These are phyloP conservation scores for Neurospora sp. DNA, from an alignment of 495 filamentous ascomycete genomes.

Conservation along the genomic window DNA sequence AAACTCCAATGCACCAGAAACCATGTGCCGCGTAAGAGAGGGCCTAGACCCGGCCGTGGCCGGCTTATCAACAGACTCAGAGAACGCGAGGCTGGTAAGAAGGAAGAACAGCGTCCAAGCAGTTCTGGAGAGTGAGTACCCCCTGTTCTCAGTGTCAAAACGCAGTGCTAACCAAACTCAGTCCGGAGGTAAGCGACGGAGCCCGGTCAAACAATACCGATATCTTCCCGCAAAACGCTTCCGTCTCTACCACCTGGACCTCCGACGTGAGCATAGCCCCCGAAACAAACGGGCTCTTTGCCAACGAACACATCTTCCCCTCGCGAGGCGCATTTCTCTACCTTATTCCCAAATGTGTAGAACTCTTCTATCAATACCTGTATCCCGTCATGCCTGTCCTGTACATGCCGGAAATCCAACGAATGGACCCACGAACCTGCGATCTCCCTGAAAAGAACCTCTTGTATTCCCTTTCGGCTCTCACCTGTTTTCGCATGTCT, in stretches of 20 bases:
- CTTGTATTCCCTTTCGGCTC: slow-evolving; percentile 25
- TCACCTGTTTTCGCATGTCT: slow-evolving; percentile 28
- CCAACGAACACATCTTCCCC: slow-evolving; percentile 18
- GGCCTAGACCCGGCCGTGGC: slow-evolving; percentile 25
- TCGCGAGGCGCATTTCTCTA: slow-evolving; percentile 18
- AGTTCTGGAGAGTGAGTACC: neutral
- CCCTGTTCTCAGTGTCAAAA: neutral
- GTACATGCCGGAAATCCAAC: slow-evolving; percentile 22
- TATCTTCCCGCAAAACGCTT: neutral
- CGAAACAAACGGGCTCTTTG: slow-evolving; percentile 18
- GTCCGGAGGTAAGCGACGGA: neutral
- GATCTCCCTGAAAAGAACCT: slow-evolving; percentile 22
- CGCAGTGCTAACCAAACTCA: neutral
- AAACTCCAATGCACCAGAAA: slow-evolving; percentile 24
- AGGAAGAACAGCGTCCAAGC: neutral
- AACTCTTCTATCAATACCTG: slow-evolving; percentile 27
- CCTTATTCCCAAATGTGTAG: slow-evolving; percentile 24
- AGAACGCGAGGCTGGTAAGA: slow-evolving; percentile 6
- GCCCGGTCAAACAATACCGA: neutral
- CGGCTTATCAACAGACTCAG: slow-evolving; percentile 25
- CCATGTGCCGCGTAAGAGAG: slow-evolving; percentile 26
- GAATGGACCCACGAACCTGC: slow-evolving; percentile 11
- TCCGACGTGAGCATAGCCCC: slow-evolving; percentile 5
- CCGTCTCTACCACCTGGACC: neutral
- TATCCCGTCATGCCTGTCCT: slow-evolving; percentile 30